These are phyloP conservation scores for Lasiosphaeria miniovina DNA, from an alignment of 495 filamentous ascomycete species.

Conservation along the genomic window DNA sequence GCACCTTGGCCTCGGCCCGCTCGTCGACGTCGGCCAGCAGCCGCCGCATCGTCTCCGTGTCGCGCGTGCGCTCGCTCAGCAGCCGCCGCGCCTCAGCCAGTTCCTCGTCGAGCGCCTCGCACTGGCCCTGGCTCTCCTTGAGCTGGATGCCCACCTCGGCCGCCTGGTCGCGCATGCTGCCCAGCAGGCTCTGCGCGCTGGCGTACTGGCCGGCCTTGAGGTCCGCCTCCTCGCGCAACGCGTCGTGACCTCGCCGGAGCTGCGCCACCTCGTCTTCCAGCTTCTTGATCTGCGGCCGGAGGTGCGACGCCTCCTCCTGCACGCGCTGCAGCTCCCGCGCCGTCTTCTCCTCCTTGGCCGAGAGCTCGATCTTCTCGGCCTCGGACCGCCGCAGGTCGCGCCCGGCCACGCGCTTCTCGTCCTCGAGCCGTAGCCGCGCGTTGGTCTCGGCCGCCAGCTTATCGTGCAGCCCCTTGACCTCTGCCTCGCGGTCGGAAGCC, in stretches of 20 bases:
- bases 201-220: constrained; percentile 82
- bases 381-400: constrained; percentile 74
- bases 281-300: constrained; percentile 61
- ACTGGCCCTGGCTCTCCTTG: constrained; percentile 80
- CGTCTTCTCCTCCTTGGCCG: constrained; percentile 66
- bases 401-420: constrained; percentile 63
- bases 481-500: constrained; percentile 66
- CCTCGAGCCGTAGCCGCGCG: constrained; percentile 69
- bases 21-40: constrained; percentile 84
- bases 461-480: constrained; percentile 72
- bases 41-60: constrained; percentile 92
- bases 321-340: constrained; percentile 63
- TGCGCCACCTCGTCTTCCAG: constrained; percentile 68
- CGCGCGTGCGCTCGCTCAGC: constrained; percentile 86
- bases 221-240: constrained; percentile 76
- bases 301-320: constrained; percentile 63
- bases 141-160: constrained; percentile 87
- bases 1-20: constrained; percentile 70
- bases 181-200: constrained; percentile 79
- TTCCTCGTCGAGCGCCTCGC: constrained; percentile 90
- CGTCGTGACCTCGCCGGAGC: constrained; percentile 59
- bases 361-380: constrained; percentile 71
- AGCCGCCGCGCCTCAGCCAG: constrained; percentile 82
- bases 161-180: constrained; percentile 89
- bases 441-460: constrained; percentile 73